Evolutionary conservation across 306 rosid genomes (phyloP).

Genomic region (Vicia villosa): DNA sequence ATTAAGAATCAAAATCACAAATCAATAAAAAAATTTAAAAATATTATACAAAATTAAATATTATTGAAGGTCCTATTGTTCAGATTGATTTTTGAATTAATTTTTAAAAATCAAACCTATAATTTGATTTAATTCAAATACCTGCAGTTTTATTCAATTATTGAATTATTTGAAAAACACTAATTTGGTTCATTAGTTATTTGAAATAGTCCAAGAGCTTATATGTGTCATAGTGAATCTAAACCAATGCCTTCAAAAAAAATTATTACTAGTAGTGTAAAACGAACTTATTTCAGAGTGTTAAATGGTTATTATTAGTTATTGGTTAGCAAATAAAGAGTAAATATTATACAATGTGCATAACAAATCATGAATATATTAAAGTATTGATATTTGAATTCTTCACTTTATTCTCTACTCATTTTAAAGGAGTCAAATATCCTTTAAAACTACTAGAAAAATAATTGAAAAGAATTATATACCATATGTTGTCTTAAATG

Average conservation of each 20-base stretch:
- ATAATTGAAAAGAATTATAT: neutral
- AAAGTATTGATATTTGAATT: neutral
- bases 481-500: conserved; percentile 13
- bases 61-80: too few species aligned
- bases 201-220: too few species aligned
- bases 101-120: too few species aligned
- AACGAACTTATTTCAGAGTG: neutral
- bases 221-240: neutral
- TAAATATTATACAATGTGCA: neutral
- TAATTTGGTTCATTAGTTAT: too few species aligned
- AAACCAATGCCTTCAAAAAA: neutral
- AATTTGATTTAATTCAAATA: too few species aligned
- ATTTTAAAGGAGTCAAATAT: neutral
- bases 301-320: neutral
- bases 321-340: neutral
- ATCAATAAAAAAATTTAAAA: too few species aligned
- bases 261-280: neutral
- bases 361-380: neutral
- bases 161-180: too few species aligned
- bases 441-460: neutral
- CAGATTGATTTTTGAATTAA: too few species aligned
- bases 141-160: too few species aligned
- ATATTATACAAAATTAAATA: too few species aligned
- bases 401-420: neutral
- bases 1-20: too few species aligned